Conservation (phyloP, 23 red algal species). For the Gracilaria vermiculophylla region DNA sequence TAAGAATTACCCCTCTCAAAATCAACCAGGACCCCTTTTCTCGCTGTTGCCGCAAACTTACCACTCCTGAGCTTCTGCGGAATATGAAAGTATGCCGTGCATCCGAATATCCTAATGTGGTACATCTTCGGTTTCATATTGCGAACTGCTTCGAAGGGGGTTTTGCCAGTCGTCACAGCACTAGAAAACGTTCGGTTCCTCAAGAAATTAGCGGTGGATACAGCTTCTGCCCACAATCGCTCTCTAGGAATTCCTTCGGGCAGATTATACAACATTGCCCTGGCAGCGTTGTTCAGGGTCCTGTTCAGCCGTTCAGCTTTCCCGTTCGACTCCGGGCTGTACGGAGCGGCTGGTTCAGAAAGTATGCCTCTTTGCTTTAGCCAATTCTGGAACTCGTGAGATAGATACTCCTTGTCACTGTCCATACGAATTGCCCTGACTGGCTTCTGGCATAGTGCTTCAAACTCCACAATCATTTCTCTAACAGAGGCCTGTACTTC, state of each 20-base stretch:
- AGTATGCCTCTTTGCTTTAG: neutral
- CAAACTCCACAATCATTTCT: slow-evolving; percentile 9
- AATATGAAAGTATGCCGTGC: neutral
- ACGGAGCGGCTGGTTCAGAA: neutral
- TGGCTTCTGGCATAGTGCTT: neutral
- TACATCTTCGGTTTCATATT: neutral
- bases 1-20: slow-evolving; percentile 12
- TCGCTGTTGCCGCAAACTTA: slow-evolving; percentile 10
- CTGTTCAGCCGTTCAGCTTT: slow-evolving; percentile 6
- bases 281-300: neutral
- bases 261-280: neutral
- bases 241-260: neutral
- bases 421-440: neutral
- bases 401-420: slow-evolving; percentile 7
- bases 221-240: neutral
- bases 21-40: slow-evolving; percentile 12
- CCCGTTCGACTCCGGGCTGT: slow-evolving; percentile 29
- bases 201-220: neutral
- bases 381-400: neutral
- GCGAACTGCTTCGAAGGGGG: neutral
- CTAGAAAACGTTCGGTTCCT: neutral
- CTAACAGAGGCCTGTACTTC: slow-evolving; percentile 5
- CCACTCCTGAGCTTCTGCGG: neutral
- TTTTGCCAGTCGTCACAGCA: neutral
- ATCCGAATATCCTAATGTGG: slow-evolving; percentile 21